Evolutionary conservation across 2,329 filamentous ascomycete genomes (phyloP).

Genomic region (Dactylonectria macrodidyma): DNA sequence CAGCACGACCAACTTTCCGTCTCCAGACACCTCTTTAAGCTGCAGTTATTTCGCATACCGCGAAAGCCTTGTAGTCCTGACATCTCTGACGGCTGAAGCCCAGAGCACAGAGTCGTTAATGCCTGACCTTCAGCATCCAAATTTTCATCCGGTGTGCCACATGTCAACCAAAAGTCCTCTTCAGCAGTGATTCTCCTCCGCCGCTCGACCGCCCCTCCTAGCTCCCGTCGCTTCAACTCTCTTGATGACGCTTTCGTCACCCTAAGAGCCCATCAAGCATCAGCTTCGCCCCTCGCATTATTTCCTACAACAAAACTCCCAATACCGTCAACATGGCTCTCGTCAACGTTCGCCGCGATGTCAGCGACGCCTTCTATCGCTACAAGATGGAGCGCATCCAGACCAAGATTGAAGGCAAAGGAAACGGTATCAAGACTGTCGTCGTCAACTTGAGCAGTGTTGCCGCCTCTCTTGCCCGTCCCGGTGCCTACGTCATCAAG

Average conservation of each 20-base stretch:
- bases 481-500: slow-evolving; percentile 97
- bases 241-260: slow-evolving; percentile 58
- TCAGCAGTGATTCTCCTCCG: slow-evolving; percentile 67
- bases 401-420: slow-evolving; percentile 99
- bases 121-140: slow-evolving; percentile 67
- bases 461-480: slow-evolving; percentile 90
- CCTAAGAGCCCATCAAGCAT: slow-evolving; percentile 35
- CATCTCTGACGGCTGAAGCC: slow-evolving; percentile 91
- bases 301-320: slow-evolving; percentile 34
- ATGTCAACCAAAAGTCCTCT: slow-evolving; percentile 69
- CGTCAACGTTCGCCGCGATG: slow-evolving; percentile 98
- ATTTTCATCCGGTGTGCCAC: slow-evolving; percentile 64
- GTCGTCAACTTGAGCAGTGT: slow-evolving; percentile 97
- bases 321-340: slow-evolving; percentile 86
- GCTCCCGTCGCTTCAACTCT: slow-evolving; percentile 51
- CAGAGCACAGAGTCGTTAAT: slow-evolving; percentile 66
- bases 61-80: slow-evolving; percentile 93
- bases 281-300: slow-evolving; percentile 36
- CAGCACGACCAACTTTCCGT: slow-evolving; percentile 91
- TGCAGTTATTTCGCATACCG: slow-evolving; percentile 97
- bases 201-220: slow-evolving; percentile 58
- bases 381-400: slow-evolving; percentile 99
- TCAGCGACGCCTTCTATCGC: slow-evolving; percentile 98
- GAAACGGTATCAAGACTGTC: slow-evolving; percentile 99
- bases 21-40: slow-evolving; percentile 96